phyloP scores from a whole-genome alignment of 306 rosid species.

The Prinsepia uniflora region DNA sequence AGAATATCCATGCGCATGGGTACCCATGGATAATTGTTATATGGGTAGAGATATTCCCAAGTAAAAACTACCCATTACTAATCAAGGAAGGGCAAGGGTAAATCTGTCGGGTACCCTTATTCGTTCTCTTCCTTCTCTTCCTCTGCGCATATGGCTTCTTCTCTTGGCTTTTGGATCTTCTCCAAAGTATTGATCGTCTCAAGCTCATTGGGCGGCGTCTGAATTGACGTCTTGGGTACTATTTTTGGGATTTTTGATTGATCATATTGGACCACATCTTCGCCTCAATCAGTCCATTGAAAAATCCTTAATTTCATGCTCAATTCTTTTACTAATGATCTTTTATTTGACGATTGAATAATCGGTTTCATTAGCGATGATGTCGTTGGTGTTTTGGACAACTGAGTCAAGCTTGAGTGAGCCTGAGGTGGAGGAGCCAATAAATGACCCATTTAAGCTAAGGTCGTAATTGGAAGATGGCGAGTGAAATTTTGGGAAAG shows the following conservation, averaged over 20 bases:
- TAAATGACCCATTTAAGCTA: background rate
- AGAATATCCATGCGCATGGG: too few species aligned
- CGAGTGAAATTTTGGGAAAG: conserved; percentile 1
- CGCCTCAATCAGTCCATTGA: conserved; percentile 50
- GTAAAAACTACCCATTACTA: too few species aligned
- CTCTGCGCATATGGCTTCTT: too few species aligned
- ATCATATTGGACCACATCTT: conserved; percentile 76
- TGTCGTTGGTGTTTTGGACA: background rate
- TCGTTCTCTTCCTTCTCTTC: too few species aligned
- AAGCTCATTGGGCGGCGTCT: conserved; percentile 74
- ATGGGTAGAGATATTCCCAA: too few species aligned
- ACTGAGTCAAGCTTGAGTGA: conserved; percentile 47
- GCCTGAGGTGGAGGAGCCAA: conserved; percentile 44
- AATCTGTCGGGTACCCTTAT: too few species aligned
- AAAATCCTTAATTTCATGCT: conserved; percentile 29
- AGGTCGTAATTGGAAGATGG: background rate
- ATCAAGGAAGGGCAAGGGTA: too few species aligned
- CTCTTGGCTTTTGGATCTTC: background rate
- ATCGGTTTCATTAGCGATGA: background rate
- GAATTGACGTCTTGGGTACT: conserved; percentile 41
- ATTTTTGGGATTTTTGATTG: conserved; percentile 56
- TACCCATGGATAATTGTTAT: too few species aligned
- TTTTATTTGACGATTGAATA: conserved; percentile 10
- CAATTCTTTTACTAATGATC: conserved; percentile 1
- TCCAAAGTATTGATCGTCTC: conserved; percentile 88